These are phyloP conservation scores for Lepraria neglecta DNA, from an alignment of 495 filamentous ascomycete species.

Conservation along the genomic window DNA sequence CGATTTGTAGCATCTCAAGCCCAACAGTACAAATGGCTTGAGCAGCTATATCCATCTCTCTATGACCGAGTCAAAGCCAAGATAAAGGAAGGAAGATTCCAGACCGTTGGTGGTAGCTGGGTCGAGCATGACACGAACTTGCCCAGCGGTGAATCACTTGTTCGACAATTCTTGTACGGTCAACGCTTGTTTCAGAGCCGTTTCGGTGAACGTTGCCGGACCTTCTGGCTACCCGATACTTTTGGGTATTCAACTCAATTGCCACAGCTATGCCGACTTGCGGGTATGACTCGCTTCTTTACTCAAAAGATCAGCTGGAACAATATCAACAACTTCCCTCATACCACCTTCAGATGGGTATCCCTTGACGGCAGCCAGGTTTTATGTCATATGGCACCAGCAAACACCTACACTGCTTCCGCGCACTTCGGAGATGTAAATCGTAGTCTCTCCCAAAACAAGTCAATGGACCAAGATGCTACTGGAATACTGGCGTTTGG, in stretches of 20 bases:
- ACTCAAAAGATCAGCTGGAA: slow-evolving; percentile 97
- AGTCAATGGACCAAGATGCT: slow-evolving; percentile 84
- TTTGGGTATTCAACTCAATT: slow-evolving; percentile 95
- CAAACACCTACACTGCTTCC: slow-evolving; percentile 89
- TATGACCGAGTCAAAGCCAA: slow-evolving; percentile 87
- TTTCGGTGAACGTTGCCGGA: slow-evolving; percentile 81
- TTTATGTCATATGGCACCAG: slow-evolving; percentile 91
- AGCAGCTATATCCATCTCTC: slow-evolving; percentile 76
- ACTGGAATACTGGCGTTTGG: slow-evolving; percentile 89
- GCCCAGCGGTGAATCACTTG: slow-evolving; percentile 88
- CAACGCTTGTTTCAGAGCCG: slow-evolving; percentile 91
- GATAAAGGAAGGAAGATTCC: slow-evolving; percentile 84
- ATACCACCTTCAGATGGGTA: slow-evolving; percentile 98
- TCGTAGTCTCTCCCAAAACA: slow-evolving; percentile 85
- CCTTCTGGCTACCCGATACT: slow-evolving; percentile 97
- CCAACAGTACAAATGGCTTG: slow-evolving; percentile 97
- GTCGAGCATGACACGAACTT: slow-evolving; percentile 98
- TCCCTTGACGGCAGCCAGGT: slow-evolving; percentile 91
- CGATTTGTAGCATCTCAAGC: slow-evolving; percentile 88
- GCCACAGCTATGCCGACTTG: slow-evolving; percentile 82
- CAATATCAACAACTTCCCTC: slow-evolving; percentile 98
- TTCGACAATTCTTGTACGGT: slow-evolving; percentile 91
- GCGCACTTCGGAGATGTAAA: slow-evolving; percentile 95
- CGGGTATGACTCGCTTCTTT: slow-evolving; percentile 93
- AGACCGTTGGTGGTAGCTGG: slow-evolving; percentile 95